Percentiles rank a stretch among this genome's conserved stretches.
phyloP scores from a whole-genome alignment of 1,139 yeast species.

The Sugiyamaella neomexicana region DNA sequence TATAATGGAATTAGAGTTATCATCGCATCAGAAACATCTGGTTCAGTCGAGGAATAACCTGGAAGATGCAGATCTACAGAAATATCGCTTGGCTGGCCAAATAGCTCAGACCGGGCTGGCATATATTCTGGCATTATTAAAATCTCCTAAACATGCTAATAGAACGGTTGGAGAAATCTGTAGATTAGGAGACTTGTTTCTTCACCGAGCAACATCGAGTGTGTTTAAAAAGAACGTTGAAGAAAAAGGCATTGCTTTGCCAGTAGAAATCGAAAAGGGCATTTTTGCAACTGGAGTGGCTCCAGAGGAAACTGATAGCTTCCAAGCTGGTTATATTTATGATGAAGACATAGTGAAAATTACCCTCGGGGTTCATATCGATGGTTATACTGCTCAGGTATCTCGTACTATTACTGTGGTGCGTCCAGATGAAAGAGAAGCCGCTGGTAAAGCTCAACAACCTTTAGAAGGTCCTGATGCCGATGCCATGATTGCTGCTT shows the following conservation, averaged over 20 bases:
- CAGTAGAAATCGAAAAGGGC: constrained; percentile 85
- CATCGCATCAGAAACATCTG: constrained; percentile 56
- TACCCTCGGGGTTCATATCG: constrained; percentile 84
- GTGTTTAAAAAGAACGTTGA: constrained; percentile 34
- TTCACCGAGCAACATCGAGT: constrained; percentile 40
- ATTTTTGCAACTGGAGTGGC: constrained; percentile 77
- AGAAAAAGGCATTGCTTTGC: constrained; percentile 82
- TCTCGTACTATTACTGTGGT: constrained; percentile 80
- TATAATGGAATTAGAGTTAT: constrained; percentile 29
- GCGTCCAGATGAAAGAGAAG: constrained; percentile 47
- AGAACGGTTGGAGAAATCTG: constrained; percentile 73
- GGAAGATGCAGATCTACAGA: constrained; percentile 62
- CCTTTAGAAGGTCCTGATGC: constrained; percentile 82
- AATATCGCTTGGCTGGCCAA: constrained; percentile 88
- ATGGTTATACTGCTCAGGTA: constrained; percentile 86
- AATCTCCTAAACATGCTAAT: constrained; percentile 44
- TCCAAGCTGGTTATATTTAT: constrained; percentile 46
- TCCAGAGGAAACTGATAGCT: constrained; percentile 76
- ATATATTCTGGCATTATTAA: constrained; percentile 65
- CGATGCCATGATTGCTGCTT: constrained; percentile 86
- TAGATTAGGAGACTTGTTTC: constrained; percentile 73
- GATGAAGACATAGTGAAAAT: constrained; percentile 87
- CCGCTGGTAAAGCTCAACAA: constrained; percentile 35
- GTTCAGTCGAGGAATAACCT: constrained; percentile 73
- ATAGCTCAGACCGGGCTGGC: constrained; percentile 82